phyloP scores from a whole-genome alignment of 495 filamentous ascomycete species.

The Lentithecium fluviatile region DNA sequence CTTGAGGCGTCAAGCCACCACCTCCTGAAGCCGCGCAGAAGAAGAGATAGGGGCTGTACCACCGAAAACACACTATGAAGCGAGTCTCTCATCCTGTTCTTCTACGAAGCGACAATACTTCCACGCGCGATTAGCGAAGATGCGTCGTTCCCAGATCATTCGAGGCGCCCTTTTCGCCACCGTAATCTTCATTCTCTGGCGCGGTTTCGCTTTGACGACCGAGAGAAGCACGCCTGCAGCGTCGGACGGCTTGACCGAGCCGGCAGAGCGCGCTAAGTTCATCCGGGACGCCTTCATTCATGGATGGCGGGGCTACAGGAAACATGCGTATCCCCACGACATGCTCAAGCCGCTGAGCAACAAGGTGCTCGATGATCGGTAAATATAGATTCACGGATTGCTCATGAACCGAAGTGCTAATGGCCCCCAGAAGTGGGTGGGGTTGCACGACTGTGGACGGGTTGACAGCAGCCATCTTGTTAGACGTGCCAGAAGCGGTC shows the following conservation, averaged over 20 bases:
- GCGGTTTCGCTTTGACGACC: background rate
- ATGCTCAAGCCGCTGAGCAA: slow-evolving; percentile 13
- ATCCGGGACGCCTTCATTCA: background rate
- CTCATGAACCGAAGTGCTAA: background rate
- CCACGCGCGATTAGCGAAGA: no score
- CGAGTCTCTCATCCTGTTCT: no score
- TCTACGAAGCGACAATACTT: no score
- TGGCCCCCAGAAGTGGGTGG: slow-evolving; percentile 1
- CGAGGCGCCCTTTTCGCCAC: background rate
- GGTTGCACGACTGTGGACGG: slow-evolving; percentile 13
- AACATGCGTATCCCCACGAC: slow-evolving; percentile 13
- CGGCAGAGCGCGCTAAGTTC: background rate
- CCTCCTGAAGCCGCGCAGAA: no score
- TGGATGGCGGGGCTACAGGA: slow-evolving; percentile 8
- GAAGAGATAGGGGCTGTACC: no score
- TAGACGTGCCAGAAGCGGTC: slow-evolving; percentile 12
- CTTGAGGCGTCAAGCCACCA: no score
- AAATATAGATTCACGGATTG: background rate
- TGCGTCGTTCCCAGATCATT: no score
- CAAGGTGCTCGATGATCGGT: slow-evolving; percentile 6
- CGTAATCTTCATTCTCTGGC: background rate
- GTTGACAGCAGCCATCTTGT: slow-evolving; percentile 10
- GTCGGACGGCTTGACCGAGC: background rate
- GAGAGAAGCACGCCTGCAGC: no score
- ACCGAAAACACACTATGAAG: no score